Percentiles rank a stretch among this genome's conserved stretches.
Evolutionary conservation across 1,139 yeast species (phyloP).

Genomic region (Candida labiduridarum): DNA sequence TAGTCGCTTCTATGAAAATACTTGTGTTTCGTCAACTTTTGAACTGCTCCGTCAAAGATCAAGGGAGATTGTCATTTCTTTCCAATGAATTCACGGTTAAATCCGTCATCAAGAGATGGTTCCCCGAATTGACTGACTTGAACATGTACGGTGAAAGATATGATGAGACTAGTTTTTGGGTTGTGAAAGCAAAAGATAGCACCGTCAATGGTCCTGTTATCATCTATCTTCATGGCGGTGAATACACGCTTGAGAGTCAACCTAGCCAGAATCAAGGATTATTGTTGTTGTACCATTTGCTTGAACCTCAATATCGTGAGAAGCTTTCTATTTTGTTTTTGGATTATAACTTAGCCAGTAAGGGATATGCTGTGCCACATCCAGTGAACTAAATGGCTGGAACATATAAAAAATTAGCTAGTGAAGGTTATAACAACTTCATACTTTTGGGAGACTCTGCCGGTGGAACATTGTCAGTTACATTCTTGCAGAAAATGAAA

Average conservation of each 20-base stretch:
- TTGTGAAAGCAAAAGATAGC: constrained; percentile 32
- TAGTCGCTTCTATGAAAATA: constrained; percentile 14
- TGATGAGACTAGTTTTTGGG: constrained; percentile 40
- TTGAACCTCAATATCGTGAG: constrained; percentile 28
- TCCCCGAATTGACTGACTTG: constrained; percentile 15
- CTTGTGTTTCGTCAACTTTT: constrained; percentile 11
- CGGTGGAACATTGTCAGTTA: constrained; percentile 42
- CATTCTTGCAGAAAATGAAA: constrained; percentile 31
- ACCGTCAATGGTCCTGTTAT: constrained; percentile 35
- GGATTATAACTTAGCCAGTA: constrained; percentile 41
- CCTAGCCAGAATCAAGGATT: constrained; percentile 36
- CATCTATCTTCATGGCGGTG: constrained; percentile 47
- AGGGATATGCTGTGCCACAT: constrained; percentile 35
- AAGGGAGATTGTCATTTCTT: constrained; percentile 6
- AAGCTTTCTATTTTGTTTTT: constrained; percentile 35
- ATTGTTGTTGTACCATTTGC: constrained; percentile 29
- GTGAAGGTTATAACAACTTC: constrained; percentile 30
- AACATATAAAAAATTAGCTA: constrained; percentile 30
- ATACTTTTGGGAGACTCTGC: constrained; percentile 45
- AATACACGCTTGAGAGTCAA: constrained; percentile 37
- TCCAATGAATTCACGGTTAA: constrained; percentile 10
- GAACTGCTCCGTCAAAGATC: constrained; percentile 14
- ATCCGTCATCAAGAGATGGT: constrained; percentile 6
- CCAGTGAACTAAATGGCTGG: constrained; percentile 38
- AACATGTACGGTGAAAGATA: constrained; percentile 38